Conservation (phyloP, 176 grass and related monocot genomes). For the Cenchrus fungigraminus region DNA sequence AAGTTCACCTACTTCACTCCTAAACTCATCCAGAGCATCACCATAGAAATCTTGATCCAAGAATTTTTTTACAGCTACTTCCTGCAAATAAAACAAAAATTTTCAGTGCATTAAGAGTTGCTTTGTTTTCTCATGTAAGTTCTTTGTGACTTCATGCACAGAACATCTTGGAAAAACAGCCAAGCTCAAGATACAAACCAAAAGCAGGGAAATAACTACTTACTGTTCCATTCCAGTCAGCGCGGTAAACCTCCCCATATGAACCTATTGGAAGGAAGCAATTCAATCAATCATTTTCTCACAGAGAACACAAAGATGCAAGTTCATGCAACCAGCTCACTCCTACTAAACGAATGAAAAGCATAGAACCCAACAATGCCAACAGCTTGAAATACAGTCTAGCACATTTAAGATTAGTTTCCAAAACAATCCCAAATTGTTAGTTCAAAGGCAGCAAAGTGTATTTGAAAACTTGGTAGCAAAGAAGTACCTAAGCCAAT, state of each 20-base stretch:
- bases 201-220: slow-evolving; percentile 41
- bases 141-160: slow-evolving; percentile 25
- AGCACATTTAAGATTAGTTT: slow-evolving; percentile 29
- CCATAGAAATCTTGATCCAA: slow-evolving; percentile 99
- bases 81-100: slow-evolving; percentile 66
- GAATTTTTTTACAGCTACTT: slow-evolving; percentile 99
- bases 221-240: slow-evolving; percentile 98
- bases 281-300: slow-evolving; percentile 47
- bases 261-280: slow-evolving; percentile 68
- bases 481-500: slow-evolving; percentile 95
- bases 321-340: slow-evolving; percentile 28
- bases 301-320: slow-evolving; percentile 9
- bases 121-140: slow-evolving; percentile 28
- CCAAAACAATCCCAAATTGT: slow-evolving; percentile 26
- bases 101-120: slow-evolving; percentile 11
- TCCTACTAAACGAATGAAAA: slow-evolving; percentile 35
- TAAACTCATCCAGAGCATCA: slow-evolving; percentile 94
- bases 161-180: slow-evolving; percentile 6
- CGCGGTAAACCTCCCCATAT: slow-evolving; percentile 98
- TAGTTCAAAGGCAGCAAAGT: slow-evolving; percentile 28
- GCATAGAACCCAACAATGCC: slow-evolving; percentile 14
- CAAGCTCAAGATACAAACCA: slow-evolving; percentile 51
- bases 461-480: slow-evolving; percentile 40
- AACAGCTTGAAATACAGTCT: slow-evolving; percentile 28
- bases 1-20: slow-evolving; percentile 91